These are phyloP conservation scores for Alloascoidea africana DNA, from an alignment of 805 yeast species.

Conservation along the genomic window DNA sequence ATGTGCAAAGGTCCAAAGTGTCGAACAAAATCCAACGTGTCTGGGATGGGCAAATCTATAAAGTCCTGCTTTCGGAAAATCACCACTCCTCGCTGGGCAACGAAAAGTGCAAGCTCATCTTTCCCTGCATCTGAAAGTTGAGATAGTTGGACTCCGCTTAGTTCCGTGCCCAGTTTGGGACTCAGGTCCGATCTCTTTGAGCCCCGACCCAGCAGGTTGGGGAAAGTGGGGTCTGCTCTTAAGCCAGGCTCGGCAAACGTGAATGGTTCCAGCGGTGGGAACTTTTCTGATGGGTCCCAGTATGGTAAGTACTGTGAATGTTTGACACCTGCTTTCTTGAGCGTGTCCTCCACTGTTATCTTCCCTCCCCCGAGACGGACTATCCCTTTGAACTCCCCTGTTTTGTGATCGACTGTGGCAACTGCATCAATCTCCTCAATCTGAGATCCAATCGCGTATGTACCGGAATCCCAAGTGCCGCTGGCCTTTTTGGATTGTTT, in stretches of 20 bases:
- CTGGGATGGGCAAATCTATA: constrained; percentile 20
- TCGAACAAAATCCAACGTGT: constrained; percentile 32
- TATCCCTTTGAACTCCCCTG: no score
- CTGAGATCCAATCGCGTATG: no score
- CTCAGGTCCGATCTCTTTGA: constrained; percentile 25
- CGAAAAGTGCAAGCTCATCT: constrained; percentile 54
- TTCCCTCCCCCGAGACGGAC: no score
- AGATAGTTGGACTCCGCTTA: constrained; percentile 48
- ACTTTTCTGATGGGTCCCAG: constrained; percentile 46
- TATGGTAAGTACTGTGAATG: constrained; percentile 59
- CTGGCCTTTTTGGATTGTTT: no score
- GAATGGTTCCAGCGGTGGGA: constrained; percentile 37
- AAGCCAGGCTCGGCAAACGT: constrained; percentile 49
- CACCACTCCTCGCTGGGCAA: constrained; percentile 63
- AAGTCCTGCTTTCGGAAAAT: constrained; percentile 61
- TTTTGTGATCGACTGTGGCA: no score
- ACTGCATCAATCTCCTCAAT: no score
- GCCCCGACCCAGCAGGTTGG: constrained; percentile 29
- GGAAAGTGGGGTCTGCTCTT: constrained; percentile 43
- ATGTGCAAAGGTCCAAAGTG: constrained; percentile 60
- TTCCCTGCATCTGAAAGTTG: constrained; percentile 35
- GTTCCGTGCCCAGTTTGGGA: constrained; percentile 56
- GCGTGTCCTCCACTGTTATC: no score
- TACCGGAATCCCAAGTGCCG: no score
- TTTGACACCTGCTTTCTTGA: no score